Evolutionary conservation across 2,329 filamentous ascomycete species (phyloP).

Genomic region (Paradendryphiella salina): DNA sequence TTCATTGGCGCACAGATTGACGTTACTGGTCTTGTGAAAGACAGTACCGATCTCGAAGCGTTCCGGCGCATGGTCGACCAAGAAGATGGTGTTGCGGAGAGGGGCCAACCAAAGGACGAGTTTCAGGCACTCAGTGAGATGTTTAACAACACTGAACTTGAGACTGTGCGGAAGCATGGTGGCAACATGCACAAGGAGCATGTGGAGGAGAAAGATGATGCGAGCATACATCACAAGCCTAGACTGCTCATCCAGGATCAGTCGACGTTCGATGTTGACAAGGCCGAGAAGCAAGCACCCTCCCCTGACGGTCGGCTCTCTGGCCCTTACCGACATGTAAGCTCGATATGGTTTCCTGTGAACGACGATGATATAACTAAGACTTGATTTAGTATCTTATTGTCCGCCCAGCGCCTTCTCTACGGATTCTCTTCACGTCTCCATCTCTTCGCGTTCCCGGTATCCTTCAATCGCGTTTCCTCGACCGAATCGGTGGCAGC

Average conservation of each 20-base stretch:
- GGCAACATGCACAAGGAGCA: conserved; percentile 65
- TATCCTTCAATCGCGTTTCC: conserved; percentile 54
- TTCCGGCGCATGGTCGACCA: conserved; percentile 55
- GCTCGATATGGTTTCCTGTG: conserved; percentile 21
- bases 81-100: conserved; percentile 36
- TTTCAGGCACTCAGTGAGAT: conserved; percentile 70
- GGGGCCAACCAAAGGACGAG: conserved; percentile 57
- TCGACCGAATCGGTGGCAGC: conserved; percentile 55
- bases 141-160: conserved; percentile 69
- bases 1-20: conserved; percentile 75
- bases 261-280: conserved; percentile 36
- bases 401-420: conserved; percentile 52
- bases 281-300: conserved; percentile 14
- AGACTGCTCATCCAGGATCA: conserved; percentile 56
- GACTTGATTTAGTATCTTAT: conserved; percentile 50
- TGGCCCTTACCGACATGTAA: conserved; percentile 63
- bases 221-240: conserved; percentile 44
- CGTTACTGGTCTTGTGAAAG: conserved; percentile 68
- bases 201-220: conserved; percentile 54
- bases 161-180: conserved; percentile 64
- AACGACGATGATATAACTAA: conserved; percentile 3
- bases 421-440: conserved; percentile 56
- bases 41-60: conserved; percentile 66
- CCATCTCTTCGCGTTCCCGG: conserved; percentile 55
- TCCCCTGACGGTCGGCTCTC: conserved; percentile 38